phyloP scores from a whole-genome alignment of 202 grass and related monocot species.

The Schoenoplectus triqueter region DNA sequence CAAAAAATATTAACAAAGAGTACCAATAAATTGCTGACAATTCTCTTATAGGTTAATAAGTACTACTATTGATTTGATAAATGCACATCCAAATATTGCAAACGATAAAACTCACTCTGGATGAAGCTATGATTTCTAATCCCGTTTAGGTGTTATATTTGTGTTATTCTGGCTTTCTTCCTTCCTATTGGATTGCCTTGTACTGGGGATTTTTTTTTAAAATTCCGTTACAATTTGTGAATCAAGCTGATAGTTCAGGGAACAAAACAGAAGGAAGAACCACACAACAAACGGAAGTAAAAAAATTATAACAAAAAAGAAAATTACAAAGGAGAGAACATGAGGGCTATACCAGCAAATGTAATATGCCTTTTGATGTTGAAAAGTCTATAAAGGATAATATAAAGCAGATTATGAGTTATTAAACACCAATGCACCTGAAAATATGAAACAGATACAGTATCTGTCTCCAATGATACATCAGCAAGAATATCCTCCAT shows the following conservation, averaged over 20 bases:
- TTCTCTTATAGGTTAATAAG: not conserved
- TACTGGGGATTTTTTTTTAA: not conserved
- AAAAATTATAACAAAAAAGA: not conserved
- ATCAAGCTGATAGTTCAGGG: not conserved
- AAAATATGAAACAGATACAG: slow-evolving; percentile 88
- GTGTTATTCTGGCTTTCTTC: not conserved
- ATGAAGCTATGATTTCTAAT: not conserved
- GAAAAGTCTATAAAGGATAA: not conserved
- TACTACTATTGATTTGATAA: not conserved
- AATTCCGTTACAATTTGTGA: not conserved
- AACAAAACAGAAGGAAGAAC: not conserved
- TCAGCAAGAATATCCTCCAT: slow-evolving; percentile 99
- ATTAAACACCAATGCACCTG: slow-evolving; percentile 61
- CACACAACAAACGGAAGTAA: not conserved
- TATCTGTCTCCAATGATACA: slow-evolving; percentile 71
- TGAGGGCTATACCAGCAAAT: not conserved
- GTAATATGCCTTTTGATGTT: slow-evolving; percentile 9
- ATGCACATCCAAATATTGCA: slow-evolving; percentile 18
- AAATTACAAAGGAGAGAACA: slow-evolving; percentile 3
- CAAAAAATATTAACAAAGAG: slow-evolving; percentile 3
- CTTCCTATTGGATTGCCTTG: not conserved
- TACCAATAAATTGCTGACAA: not conserved
- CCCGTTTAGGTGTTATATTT: not conserved
- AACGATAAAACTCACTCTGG: slow-evolving; percentile 11
- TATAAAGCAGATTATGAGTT: slow-evolving; percentile 15